Conservation (phyloP, 139 green algal species). For the Coccomyxa sp. region DNA sequence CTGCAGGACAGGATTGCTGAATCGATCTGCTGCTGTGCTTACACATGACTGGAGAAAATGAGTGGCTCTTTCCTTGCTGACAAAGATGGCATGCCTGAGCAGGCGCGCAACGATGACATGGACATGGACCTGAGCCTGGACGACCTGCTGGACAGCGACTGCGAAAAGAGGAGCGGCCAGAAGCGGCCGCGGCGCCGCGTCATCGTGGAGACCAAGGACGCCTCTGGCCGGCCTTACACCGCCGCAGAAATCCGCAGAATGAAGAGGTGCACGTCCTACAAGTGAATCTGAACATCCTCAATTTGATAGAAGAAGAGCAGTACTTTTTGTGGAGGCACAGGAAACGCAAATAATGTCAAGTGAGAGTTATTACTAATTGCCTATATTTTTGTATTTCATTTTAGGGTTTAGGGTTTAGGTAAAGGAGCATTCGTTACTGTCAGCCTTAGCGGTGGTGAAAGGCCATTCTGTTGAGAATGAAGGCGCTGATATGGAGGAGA, state of each 20-base stretch:
- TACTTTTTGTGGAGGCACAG: too few relatives aligned
- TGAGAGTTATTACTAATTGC: too few relatives aligned
- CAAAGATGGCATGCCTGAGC: not conserved
- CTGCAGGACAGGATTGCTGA: not conserved
- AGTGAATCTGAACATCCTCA: not conserved
- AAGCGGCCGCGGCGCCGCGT: conserved; percentile 5
- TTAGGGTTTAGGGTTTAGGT: too few relatives aligned
- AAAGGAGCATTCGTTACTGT: too few relatives aligned
- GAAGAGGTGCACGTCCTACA: not conserved
- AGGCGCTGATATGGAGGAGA: too few relatives aligned
- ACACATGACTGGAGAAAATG: too few relatives aligned
- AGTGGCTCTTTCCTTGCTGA: not conserved
- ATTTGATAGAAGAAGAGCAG: too few relatives aligned
- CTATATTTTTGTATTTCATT: too few relatives aligned
- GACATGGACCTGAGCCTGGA: not conserved
- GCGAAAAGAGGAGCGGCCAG: not conserved
- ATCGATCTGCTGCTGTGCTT: not conserved
- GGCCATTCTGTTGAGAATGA: too few relatives aligned
- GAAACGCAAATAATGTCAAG: too few relatives aligned
- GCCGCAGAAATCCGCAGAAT: conserved; percentile 5
- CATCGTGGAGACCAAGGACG: not conserved
- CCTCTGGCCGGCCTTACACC: not conserved
- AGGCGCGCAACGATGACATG: not conserved
- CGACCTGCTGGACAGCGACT: not conserved
- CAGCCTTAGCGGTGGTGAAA: too few relatives aligned